Evolutionary conservation across 805 yeast species (phyloP).

Genomic region (Saturnispora sanitii): DNA sequence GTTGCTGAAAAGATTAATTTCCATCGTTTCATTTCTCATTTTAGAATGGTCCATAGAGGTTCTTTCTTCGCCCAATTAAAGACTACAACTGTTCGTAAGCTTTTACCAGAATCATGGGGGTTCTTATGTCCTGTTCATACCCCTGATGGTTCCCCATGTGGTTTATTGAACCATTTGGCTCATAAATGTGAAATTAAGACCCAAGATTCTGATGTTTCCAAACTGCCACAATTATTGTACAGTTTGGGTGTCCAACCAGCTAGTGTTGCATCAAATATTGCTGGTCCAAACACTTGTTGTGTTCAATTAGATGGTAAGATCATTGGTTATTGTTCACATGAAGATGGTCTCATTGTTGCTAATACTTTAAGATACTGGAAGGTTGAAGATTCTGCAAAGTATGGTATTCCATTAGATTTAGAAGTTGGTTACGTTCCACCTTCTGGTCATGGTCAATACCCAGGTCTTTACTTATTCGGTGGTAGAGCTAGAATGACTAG

Average conservation of each 20-base stretch:
- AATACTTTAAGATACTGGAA: constrained; percentile 90
- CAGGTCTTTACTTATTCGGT: constrained; percentile 86
- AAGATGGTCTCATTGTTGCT: constrained; percentile 76
- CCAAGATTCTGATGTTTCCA: constrained; percentile 58
- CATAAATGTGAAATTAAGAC: constrained; percentile 91
- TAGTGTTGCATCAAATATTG: constrained; percentile 51
- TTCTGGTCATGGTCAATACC: constrained; percentile 92
- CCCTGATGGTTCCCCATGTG: constrained; percentile 99
- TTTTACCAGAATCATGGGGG: constrained; percentile 98
- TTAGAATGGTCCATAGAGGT: constrained; percentile 99
- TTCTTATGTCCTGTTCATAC: constrained; percentile 98
- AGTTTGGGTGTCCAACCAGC: constrained; percentile 77
- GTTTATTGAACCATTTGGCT: constrained; percentile 90
- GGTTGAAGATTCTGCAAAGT: constrained; percentile 52
- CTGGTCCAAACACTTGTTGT: constrained; percentile 83
- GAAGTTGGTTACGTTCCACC: constrained; percentile 97
- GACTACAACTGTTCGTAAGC: constrained; percentile 93
- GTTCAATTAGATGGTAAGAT: constrained; percentile 90
- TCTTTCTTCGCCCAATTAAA: constrained; percentile 97
- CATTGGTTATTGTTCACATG: constrained; percentile 90
- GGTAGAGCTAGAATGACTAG: constrained; percentile 93
- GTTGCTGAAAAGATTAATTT: constrained; percentile 98
- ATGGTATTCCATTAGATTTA: constrained; percentile 73
- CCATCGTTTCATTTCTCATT: constrained; percentile 95
- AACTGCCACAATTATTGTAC: constrained; percentile 55